Evolutionary conservation across 1,284 basidiomycete genomes (phyloP).

Genomic region (Stygiomarasmius scandens): DNA sequence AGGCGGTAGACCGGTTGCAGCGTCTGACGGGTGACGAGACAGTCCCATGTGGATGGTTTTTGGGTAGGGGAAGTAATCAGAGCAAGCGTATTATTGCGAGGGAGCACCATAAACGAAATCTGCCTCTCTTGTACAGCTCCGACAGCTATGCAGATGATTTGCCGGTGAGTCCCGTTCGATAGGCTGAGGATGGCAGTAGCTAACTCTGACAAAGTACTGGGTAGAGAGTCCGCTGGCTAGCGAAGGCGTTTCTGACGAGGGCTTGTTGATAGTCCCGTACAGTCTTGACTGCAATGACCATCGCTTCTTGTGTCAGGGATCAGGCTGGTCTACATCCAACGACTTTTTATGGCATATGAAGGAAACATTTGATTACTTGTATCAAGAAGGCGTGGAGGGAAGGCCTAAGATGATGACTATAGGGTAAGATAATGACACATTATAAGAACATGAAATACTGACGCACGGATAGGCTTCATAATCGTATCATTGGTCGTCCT

Average conservation of each 20-base stretch:
- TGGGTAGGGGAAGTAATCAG: slow-evolving; percentile 7
- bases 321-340: slow-evolving; percentile 9
- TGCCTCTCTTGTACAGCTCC: slow-evolving; percentile 10
- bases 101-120: slow-evolving; percentile 5
- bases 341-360: slow-evolving; percentile 10
- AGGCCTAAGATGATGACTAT: slow-evolving; percentile 13
- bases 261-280: slow-evolving; percentile 10
- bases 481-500: slow-evolving; percentile 11
- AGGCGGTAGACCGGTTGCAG: slow-evolving; percentile 8
- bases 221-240: slow-evolving; percentile 6
- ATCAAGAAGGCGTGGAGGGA: slow-evolving; percentile 12
- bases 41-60: slow-evolving; percentile 7
- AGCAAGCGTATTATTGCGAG: slow-evolving; percentile 2
- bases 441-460: neutral
- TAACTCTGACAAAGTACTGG: slow-evolving; percentile 1
- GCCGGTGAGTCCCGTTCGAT: neutral
- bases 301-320: slow-evolving; percentile 9
- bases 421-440: neutral
- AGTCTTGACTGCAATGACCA: slow-evolving; percentile 9
- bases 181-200: neutral
- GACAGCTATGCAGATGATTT: slow-evolving; percentile 12
- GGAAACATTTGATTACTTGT: slow-evolving; percentile 12
- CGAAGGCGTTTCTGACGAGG: slow-evolving; percentile 5
- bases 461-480: slow-evolving; percentile 2
- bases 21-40: slow-evolving; percentile 6